These are phyloP conservation scores for Cryphonectria japonica DNA, from an alignment of 2,329 filamentous ascomycete genomes.

Conservation along the genomic window DNA sequence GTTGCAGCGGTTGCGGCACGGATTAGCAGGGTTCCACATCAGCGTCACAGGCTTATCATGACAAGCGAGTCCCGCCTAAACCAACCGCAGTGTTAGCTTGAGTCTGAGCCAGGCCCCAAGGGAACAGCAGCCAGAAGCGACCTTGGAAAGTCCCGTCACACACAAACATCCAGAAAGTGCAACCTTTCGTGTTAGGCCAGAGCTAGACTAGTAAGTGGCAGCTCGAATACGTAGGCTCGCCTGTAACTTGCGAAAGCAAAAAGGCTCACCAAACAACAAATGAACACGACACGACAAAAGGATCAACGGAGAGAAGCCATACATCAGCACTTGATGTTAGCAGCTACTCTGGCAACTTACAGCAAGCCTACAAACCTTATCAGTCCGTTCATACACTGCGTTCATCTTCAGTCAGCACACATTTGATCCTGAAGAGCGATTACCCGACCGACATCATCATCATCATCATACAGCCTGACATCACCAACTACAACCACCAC, in stretches of 20 bases:
- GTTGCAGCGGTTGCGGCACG: neutral
- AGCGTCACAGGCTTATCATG: neutral
- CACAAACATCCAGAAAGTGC: slow-evolving; percentile 6
- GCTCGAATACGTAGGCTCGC: neutral
- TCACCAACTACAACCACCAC: neutral
- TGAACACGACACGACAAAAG: neutral
- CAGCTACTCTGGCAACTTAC: neutral
- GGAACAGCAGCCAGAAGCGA: neutral
- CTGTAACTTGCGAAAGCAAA: neutral
- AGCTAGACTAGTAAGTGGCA: neutral
- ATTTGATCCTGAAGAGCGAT: neutral
- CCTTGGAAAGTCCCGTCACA: neutral
- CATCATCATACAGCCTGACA: slow-evolving; percentile 10
- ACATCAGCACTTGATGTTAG: slow-evolving; percentile 16
- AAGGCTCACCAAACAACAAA: slow-evolving; percentile 5
- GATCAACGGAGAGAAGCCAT: neutral
- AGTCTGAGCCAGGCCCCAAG: neutral
- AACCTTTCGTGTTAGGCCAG: slow-evolving; percentile 9
- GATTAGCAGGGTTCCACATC: neutral
- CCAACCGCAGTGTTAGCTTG: neutral
- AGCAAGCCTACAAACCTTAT: neutral
- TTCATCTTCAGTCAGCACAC: neutral
- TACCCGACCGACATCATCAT: slow-evolving; percentile 2
- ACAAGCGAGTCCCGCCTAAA: neutral
- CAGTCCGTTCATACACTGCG: neutral